Evolutionary conservation across 164 flowering plant genomes (phyloP).

Genomic region (Vitis riparia): DNA sequence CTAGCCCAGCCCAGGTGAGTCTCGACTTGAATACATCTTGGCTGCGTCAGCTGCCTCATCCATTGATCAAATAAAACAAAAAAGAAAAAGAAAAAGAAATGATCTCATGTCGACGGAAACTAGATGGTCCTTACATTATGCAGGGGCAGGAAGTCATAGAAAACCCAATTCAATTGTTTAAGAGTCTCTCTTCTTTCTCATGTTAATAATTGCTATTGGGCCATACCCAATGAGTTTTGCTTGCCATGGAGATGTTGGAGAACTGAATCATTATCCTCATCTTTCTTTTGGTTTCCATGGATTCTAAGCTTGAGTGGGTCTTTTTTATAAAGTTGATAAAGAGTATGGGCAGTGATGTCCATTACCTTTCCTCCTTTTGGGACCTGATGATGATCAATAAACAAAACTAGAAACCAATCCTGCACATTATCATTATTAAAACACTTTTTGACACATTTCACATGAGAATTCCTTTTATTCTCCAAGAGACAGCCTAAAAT

Average conservation of each 20-base stretch:
- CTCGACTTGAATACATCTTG: not conserved
- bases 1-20: not conserved
- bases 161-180: not conserved
- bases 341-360: too few relatives aligned
- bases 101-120: not conserved
- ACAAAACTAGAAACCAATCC: not conserved
- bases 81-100: not conserved
- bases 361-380: not conserved
- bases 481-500: not conserved
- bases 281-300: constrained; percentile 13
- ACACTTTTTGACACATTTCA: not conserved
- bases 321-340: not conserved
- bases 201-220: constrained; percentile 16
- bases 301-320: constrained; percentile 13
- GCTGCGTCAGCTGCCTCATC: not conserved
- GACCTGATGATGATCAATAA: constrained; percentile 8
- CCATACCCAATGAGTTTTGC: constrained; percentile 27
- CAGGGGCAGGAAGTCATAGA: not conserved
- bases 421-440: not conserved
- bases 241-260: constrained; percentile 18
- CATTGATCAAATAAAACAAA: not conserved
- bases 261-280: not conserved
- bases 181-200: not conserved
- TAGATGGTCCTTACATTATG: constrained; percentile 1
- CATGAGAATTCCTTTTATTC: not conserved